A percentile compares a stretch with the other conserved stretches of the same genome.
These are phyloP conservation scores for Pyropia yezoensis DNA, from an alignment of 23 red algal species.

Conservation along the genomic window DNA sequence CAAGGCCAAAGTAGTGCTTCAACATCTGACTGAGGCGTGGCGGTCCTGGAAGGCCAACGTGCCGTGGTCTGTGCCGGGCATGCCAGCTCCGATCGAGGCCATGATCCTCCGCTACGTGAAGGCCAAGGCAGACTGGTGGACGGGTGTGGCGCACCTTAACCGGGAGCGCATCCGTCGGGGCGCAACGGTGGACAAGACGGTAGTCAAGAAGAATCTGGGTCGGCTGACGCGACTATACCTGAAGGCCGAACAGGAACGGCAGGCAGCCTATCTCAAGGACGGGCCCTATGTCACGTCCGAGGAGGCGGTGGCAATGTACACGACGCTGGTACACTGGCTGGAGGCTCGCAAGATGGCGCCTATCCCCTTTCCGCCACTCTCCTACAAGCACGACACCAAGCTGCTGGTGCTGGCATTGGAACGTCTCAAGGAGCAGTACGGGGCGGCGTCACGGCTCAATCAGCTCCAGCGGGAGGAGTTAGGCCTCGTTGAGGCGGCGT, in stretches of 20 bases:
- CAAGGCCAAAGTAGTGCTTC: constrained; percentile 64
- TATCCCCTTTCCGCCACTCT: constrained; percentile 84
- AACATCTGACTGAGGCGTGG: constrained; percentile 94
- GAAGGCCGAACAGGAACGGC: constrained; percentile 83
- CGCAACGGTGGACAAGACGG: constrained; percentile 92
- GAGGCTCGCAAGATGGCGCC: constrained; percentile 70
- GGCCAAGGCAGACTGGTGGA: constrained; percentile 95
- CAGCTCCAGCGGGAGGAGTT: constrained; percentile 82
- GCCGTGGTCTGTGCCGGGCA: constrained; percentile 82
- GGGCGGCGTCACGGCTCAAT: constrained; percentile 48
- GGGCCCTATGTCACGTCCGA: constrained; percentile 83
- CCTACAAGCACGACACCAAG: constrained; percentile 94
- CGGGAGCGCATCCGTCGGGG: constrained; percentile 71
- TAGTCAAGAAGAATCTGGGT: constrained; percentile 88
- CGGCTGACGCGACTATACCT: constrained; percentile 87
- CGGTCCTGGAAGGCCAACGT: constrained; percentile 95
- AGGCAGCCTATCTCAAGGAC: constrained; percentile 76
- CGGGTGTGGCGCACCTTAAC: constrained; percentile 68
- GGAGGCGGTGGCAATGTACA: constrained; percentile 86
- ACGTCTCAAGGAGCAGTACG: constrained; percentile 82
- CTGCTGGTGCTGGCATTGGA: constrained; percentile 87
- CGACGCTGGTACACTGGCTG: constrained; percentile 85
- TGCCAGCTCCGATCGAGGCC: constrained; percentile 76
- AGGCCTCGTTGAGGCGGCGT: constrained; percentile 72
- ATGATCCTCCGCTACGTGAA: constrained; percentile 93